Evolutionary conservation across 108 stramenopile species (phyloP), one percentile per base, ranked within the genome.

Genomic region (Cyclotella cryptica): DNA sequence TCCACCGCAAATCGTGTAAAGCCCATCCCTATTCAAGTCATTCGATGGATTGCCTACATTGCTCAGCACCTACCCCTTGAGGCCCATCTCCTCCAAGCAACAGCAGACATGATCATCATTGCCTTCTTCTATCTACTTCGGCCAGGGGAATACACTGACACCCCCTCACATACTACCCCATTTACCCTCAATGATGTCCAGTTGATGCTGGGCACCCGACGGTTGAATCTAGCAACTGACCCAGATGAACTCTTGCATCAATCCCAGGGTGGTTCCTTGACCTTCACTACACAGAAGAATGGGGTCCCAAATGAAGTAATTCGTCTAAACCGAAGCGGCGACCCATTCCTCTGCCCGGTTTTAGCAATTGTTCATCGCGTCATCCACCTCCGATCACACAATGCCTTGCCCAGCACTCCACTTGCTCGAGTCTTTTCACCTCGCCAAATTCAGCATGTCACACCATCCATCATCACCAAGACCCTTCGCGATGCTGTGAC

Each of bases 101-200:
- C 60, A n/a, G n/a, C n/a, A n/a, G n/a, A n/a, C n/a, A n/a, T n/a
- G n/a, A n/a, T n/a, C n/a, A n/a, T n/a, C n/a, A n/a, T 89, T 21
- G 88, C 78, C 21, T 87, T 86, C 78, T 89, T 85, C 76, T 86
- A 64, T 57, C 77, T 86, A 60, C 79, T 74, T n/a, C 49, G 73
- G 6, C 73, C 72, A 0, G 73, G 59, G 7, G 71, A 78, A 45
- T 78, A 71, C 64, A 65, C 62, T 52, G 63, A 78, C 26, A 27
- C 71, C 18, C 40, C 77, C 11, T 61, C 52, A 2, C 63, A 69
- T 42, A 55, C 26, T 35, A 74, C 72, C 10, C 86, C 79, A 7
- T 83, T 79, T 63, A 1, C 30, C 41, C 51, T 35, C 6, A 54
- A 26, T 1, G 83, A 87, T 62, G 66, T 84, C 39, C 75, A 77